Conservation (phyloP, 148 eudicot genomes). For the Amaranthus palmeri region DNA sequence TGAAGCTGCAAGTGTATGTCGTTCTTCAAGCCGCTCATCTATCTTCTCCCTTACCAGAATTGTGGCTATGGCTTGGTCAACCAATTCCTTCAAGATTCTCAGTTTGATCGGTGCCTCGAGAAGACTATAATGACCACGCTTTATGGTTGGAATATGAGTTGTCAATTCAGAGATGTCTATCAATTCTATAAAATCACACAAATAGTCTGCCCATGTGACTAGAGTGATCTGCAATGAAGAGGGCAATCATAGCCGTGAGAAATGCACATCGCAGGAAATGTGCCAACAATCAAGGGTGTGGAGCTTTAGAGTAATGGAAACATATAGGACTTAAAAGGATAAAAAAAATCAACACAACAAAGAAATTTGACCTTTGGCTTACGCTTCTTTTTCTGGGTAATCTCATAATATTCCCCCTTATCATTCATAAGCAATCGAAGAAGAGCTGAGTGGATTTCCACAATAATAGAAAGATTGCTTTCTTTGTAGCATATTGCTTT, state of each 20-base stretch:
- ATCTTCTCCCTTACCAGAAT: constrained; percentile 55
- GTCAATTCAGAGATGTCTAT: constrained; percentile 39
- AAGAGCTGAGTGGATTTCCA: constrained; percentile 77
- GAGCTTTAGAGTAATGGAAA: neutral
- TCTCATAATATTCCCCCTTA: constrained; percentile 46
- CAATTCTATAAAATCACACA: constrained; percentile 87
- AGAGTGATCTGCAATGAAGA: constrained; percentile 61
- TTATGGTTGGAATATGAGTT: constrained; percentile 55
- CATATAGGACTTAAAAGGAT: constrained; percentile 1
- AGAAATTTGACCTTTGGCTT: constrained; percentile 64
- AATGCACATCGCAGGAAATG: neutral
- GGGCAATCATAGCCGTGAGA: constrained; percentile 8
- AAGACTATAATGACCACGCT: constrained; percentile 85
- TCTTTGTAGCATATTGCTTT: constrained; percentile 77
- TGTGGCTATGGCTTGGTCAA: constrained; percentile 50
- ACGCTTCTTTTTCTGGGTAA: constrained; percentile 49
- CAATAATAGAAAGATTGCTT: constrained; percentile 62
- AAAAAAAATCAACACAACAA: too few species aligned
- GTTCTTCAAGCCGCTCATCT: constrained; percentile 71
- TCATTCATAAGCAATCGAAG: constrained; percentile 77
- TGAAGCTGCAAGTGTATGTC: constrained; percentile 60
- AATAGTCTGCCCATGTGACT: constrained; percentile 75
- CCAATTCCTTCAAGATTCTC: constrained; percentile 58
- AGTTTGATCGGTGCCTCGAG: constrained; percentile 60
- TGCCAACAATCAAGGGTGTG: constrained; percentile 2